Percentiles rank a stretch among this genome's conserved stretches.
These are phyloP conservation scores for Favolaschia claudopus DNA, from an alignment of 768 basidiomycete species.

Conservation along the genomic window DNA sequence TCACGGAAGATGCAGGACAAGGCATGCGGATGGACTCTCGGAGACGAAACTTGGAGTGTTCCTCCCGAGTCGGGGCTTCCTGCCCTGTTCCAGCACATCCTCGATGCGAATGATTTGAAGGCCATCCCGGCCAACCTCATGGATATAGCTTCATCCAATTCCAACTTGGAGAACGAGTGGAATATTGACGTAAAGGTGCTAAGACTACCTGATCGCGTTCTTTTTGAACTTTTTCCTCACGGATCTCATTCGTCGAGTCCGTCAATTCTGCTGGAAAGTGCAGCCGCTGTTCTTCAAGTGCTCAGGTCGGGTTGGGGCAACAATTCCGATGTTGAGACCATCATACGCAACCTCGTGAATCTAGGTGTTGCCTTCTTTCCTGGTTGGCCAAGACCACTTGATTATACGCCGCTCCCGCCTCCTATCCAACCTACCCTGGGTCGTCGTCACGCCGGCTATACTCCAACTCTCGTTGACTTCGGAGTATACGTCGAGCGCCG, in stretches of 20 bases:
- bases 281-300: constrained; percentile 16
- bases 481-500: constrained; percentile 12
- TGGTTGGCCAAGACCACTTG: constrained; percentile 7
- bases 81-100: constrained; percentile 3
- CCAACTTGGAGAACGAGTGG: constrained; percentile 13
- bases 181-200: constrained; percentile 7
- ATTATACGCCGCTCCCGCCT: not conserved
- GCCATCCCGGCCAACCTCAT: not conserved
- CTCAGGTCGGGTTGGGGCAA: constrained; percentile 9
- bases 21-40: constrained; percentile 7
- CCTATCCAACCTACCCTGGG: not conserved
- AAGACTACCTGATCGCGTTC: not conserved
- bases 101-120: constrained; percentile 7
- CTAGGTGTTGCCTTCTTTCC: constrained; percentile 11
- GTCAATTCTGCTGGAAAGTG: constrained; percentile 6
- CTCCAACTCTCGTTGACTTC: constrained; percentile 6
- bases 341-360: constrained; percentile 11
- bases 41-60: constrained; percentile 8
- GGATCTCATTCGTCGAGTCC: constrained; percentile 7
- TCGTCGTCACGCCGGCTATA: constrained; percentile 14
- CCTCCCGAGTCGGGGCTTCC: constrained; percentile 4
- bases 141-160: constrained; percentile 1
- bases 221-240: constrained; percentile 9
- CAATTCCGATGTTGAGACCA: not conserved
- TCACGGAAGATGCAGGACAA: not conserved